Base-by-base conservation (phyloP, 495 filamentous ascomycete species). In the Daldinia loculata region DNA sequence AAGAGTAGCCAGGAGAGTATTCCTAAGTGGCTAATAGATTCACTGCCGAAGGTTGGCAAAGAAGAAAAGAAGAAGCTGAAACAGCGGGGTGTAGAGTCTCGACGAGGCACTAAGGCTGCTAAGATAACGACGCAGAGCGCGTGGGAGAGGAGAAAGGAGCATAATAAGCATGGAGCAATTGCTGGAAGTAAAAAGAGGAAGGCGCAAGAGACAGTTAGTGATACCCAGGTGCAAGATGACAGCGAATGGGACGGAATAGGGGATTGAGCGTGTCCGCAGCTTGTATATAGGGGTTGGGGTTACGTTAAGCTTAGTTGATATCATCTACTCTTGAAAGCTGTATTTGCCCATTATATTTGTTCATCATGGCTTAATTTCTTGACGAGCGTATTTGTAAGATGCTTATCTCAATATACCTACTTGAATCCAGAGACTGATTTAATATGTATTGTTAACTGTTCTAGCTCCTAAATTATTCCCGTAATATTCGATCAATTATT, bases 121-220 rank as follows among this genome's bases (percentile, higher is more conserved):
- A 84, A 89, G 63, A 99, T 99, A 76, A 94, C 92, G 70, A 97
- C 93, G 0, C 96, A 95, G 87, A 96, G 94, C 77, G 91, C 93
- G 9, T 98, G 88, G 83, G 93, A 98, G 76, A 86, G 92, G 74
- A 81, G 86, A 69, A 78, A 89, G 82, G 92, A 95, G 81, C 87
- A 96, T 76, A 92, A 89, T 69, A 88, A 81, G 79, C 90, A 83
- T 75, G 91, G 89, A 27, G 93, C 93, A 32, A 89, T 92, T 68
- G 83, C 83, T 72, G 92, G 88, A 29, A 95, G 89, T 76, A 89
- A 88, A 77, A 86, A 82, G 76, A 83, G 88, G 78, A 88, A 87
- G 77, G 74, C 77, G 53, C 77, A 77, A 63, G 75, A 68, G 45
- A 72, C 72, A 8, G 65, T 62, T 8, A 79, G 68, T 29, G 80